Conservation (phyloP, 768 basidiomycete genomes). For the Austroboletus eburneus region DNA sequence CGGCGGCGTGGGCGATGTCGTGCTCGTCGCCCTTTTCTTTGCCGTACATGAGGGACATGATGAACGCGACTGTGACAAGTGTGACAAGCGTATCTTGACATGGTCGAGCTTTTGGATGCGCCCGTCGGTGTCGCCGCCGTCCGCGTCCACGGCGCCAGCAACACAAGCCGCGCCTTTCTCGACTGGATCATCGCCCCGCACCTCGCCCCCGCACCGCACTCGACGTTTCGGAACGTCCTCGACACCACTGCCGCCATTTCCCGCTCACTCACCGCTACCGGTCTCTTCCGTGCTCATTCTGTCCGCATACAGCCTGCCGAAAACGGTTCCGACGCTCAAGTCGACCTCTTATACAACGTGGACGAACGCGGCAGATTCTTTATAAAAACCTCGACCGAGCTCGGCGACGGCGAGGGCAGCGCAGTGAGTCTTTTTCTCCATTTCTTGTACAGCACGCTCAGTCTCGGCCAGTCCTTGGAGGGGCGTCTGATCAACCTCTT, state of each 20-base stretch:
- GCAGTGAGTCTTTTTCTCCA: slow-evolving; percentile 55
- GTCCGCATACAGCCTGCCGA: slow-evolving; percentile 58
- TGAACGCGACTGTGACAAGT: slow-evolving; percentile 16
- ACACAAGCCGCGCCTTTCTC: slow-evolving; percentile 79
- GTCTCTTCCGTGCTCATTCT: slow-evolving; percentile 69
- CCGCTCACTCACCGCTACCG: slow-evolving; percentile 63
- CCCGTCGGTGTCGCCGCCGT: slow-evolving; percentile 71
- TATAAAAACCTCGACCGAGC: slow-evolving; percentile 80
- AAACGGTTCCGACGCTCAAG: slow-evolving; percentile 53
- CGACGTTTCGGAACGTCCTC: slow-evolving; percentile 61
- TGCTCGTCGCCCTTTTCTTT: slow-evolving; percentile 56
- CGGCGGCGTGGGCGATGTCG: slow-evolving; percentile 27
- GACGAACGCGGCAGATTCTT: slow-evolving; percentile 73
- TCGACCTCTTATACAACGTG: slow-evolving; percentile 78
- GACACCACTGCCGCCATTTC: slow-evolving; percentile 66
- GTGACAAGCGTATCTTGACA: slow-evolving; percentile 16
- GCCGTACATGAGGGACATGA: slow-evolving; percentile 60
- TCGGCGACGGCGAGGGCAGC: slow-evolving; percentile 90
- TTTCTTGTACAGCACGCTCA: slow-evolving; percentile 1
- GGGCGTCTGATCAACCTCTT: slow-evolving; percentile 84
- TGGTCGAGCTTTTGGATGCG: slow-evolving; percentile 42
- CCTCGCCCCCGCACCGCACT: slow-evolving; percentile 27
- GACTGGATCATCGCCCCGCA: slow-evolving; percentile 71
- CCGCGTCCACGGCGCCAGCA: slow-evolving; percentile 70
- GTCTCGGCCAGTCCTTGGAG: slow-evolving; percentile 56